These are phyloP conservation scores for Pyricularia sp. DNA, from an alignment of 2,329 filamentous ascomycete species.

Conservation along the genomic window DNA sequence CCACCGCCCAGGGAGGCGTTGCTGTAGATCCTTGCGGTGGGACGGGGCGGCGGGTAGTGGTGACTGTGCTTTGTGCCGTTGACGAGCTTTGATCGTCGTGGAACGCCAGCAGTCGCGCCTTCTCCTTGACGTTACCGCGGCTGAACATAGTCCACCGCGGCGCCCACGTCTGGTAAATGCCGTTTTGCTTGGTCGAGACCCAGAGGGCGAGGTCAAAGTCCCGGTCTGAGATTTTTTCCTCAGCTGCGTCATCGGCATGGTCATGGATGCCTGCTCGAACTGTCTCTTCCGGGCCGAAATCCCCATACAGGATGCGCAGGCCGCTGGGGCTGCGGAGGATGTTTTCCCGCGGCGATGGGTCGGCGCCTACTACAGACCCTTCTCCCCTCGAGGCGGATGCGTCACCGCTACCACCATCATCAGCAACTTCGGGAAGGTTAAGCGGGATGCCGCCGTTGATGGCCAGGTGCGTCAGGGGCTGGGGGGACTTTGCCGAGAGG, in stretches of 20 bases:
- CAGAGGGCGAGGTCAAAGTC: constrained; percentile 67
- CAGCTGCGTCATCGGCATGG: background rate
- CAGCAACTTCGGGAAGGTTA: constrained; percentile 15
- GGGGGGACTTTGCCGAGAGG: constrained; percentile 32
- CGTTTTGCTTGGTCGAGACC: constrained; percentile 70
- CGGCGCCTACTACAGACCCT: background rate
- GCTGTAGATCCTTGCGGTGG: background rate
- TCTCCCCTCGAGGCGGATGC: background rate
- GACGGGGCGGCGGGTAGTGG: background rate
- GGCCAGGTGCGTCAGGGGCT: constrained; percentile 44
- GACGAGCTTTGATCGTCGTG: constrained; percentile 10
- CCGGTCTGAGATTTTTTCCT: constrained; percentile 10
- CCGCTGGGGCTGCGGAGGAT: constrained; percentile 63
- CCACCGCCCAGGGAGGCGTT: constrained; percentile 47
- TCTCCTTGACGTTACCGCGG: constrained; percentile 83
- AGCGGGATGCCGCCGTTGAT: constrained; percentile 53
- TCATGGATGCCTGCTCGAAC: background rate
- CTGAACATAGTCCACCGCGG: constrained; percentile 92
- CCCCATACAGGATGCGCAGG: constrained; percentile 60
- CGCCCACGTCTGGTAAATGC: constrained; percentile 77
- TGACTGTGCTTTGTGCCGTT: background rate
- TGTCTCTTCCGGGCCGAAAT: constrained; percentile 53
- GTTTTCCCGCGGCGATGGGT: constrained; percentile 42
- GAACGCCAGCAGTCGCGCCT: constrained; percentile 61
- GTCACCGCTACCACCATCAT: background rate